Conservation (phyloP, 1,284 basidiomycete species). For the Ceratobasidium sp. region DNA sequence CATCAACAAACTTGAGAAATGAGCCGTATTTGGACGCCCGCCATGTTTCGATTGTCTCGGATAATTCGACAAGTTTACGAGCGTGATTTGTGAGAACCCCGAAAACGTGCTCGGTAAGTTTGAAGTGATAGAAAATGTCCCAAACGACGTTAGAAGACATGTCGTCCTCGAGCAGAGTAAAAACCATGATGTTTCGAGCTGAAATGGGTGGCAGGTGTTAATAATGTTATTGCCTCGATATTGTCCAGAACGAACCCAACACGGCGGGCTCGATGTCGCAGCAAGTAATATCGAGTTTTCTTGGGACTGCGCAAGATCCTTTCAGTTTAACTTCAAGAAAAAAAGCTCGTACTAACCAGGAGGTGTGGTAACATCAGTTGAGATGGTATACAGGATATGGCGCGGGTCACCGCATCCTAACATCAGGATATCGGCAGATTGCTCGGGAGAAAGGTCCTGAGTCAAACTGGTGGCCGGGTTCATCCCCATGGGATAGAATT, state of each 20-base stretch:
- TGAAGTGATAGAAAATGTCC: conserved; percentile 70
- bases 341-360: not conserved
- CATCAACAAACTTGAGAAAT: conserved; percentile 59
- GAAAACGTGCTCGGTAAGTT: conserved; percentile 61
- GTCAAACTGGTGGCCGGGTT: conserved; percentile 66
- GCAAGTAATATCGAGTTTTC: not conserved
- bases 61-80: conserved; percentile 60
- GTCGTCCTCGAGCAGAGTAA: conserved; percentile 58
- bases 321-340: not conserved
- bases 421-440: conserved; percentile 62
- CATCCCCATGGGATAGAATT: conserved; percentile 63
- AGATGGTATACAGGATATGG: conserved; percentile 67
- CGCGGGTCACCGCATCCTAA: conserved; percentile 71
- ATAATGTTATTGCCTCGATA: not conserved
- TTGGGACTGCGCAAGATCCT: not conserved
- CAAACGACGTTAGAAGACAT: conserved; percentile 58
- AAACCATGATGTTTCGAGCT: conserved; percentile 62
- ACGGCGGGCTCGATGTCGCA: conserved; percentile 4
- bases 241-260: not conserved
- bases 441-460: conserved; percentile 63
- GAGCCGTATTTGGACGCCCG: conserved; percentile 59
- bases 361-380: conserved; percentile 58
- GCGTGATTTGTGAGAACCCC: conserved; percentile 60
- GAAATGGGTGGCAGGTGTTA: not conserved
- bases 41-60: conserved; percentile 61